A percentile compares a stretch with the other conserved stretches of the same genome.
These are phyloP conservation scores for Lindgomyces ingoldianus DNA, from an alignment of 495 filamentous ascomycete species.

Conservation along the genomic window DNA sequence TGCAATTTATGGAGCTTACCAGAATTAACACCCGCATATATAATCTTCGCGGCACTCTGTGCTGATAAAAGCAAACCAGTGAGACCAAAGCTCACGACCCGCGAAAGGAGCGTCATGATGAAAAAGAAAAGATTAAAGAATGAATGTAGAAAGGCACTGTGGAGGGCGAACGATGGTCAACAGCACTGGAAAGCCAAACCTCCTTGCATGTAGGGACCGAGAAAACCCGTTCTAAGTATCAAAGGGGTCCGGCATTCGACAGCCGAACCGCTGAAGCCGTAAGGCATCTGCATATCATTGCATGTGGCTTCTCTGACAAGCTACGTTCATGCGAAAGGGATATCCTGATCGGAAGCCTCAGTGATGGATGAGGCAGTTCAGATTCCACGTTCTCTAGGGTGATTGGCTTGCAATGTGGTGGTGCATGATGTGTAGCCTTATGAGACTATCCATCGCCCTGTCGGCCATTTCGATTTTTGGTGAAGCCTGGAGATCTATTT, in stretches of 20 bases:
- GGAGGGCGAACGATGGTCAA: constrained; percentile 14
- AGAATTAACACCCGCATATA: constrained; percentile 30
- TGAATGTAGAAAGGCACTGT: neutral
- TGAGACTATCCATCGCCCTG: constrained; percentile 4
- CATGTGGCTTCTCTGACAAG: neutral
- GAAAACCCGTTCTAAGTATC: neutral
- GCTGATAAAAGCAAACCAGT: constrained; percentile 5
- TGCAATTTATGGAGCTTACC: neutral
- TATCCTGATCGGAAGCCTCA: neutral
- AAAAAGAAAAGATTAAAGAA: constrained; percentile 4
- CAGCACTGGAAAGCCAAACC: constrained; percentile 14
- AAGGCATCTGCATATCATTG: neutral
- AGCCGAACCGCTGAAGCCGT: neutral
- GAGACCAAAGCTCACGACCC: constrained; percentile 16
- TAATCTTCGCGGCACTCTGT: constrained; percentile 4
- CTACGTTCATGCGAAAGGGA: neutral
- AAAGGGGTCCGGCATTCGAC: neutral
- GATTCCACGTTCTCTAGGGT: too few species aligned
- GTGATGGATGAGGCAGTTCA: too few species aligned
- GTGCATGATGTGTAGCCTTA: constrained; percentile 8
- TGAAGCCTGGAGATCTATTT: neutral
- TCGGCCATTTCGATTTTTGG: neutral
- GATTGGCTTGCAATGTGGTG: too few species aligned
- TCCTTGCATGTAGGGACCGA: constrained; percentile 1
- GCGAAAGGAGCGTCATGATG: constrained; percentile 10